Base-by-base conservation (phyloP, 371 early-diverging fungal genomes). In the Mortierella sp. region DNA sequence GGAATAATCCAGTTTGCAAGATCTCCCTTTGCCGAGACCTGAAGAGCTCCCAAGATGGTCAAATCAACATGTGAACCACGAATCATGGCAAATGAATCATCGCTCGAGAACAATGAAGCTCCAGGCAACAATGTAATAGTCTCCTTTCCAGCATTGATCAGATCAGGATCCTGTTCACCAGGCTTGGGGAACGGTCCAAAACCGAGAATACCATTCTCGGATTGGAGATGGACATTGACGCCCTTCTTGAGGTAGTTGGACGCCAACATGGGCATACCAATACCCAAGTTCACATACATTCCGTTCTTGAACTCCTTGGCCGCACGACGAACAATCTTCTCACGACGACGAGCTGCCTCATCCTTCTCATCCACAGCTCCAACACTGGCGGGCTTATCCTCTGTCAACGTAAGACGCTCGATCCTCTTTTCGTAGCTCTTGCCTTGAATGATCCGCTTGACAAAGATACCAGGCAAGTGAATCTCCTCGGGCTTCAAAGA, bases 1-100 rank as follows among this genome's bases (percentile, higher is more conserved):
- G 91, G 91, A 28, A 89, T 86, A 61, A 89, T 89, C 89, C 89
- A 89, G 83, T 91, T 91, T 56, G 91, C 91, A 54, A 91, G 75
- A 56, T 88, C 89, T 42, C 91, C 91, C 41, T 69, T 66, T 52
- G 82, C 76, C 1, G 89, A 83, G 26, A 91, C 91, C 67, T 91
- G 84, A 75, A 91, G 82, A 17, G 84, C 91, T 28, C 91, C 91
- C 23, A 91, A 70, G 43, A 91, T 82, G 24, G 89, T 87, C 61
- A 89, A 71, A 56, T 89, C 86, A 28, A 91, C 80, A 42, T 89
- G 87, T 7, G 81, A 83, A 21, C 86, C 87, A 54, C 91, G 86
- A 66, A 91, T 89, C 88, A 89, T 89, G 3, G 84, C 88, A 60
- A 91, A 91, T 9, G 87, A 86, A 11, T 86, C 85, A 57, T 86